Evolutionary conservation across 2,329 filamentous ascomycete genomes (phyloP).

Genomic region (Diaporthe sp.): DNA sequence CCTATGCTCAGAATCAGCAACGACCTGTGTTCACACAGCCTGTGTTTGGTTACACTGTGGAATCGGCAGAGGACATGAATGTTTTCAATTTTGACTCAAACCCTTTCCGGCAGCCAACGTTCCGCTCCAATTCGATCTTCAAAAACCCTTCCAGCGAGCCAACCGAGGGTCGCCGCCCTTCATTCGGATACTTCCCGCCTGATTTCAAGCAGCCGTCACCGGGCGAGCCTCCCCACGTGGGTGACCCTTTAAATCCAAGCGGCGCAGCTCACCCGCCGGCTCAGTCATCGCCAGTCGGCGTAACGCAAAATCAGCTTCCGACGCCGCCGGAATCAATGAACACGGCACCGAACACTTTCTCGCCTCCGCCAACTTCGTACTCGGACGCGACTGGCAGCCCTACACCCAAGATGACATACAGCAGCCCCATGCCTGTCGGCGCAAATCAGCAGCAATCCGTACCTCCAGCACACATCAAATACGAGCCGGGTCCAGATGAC

Average conservation of each 20-base stretch:
- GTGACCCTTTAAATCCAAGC: constrained; percentile 54
- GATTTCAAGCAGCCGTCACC: constrained; percentile 58
- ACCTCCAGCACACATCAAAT: constrained; percentile 43
- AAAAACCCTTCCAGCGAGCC: constrained; percentile 69
- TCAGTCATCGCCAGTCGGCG: constrained; percentile 41
- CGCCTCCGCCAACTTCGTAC: constrained; percentile 52
- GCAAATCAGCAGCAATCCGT: constrained; percentile 38
- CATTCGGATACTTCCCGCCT: constrained; percentile 75
- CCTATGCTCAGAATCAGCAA: constrained; percentile 49
- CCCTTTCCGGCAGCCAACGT: constrained; percentile 64
- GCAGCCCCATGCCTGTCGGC: constrained; percentile 45
- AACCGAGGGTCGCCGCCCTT: constrained; percentile 58
- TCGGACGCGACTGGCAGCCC: constrained; percentile 49
- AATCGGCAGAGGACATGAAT: constrained; percentile 68
- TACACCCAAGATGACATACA: constrained; percentile 51
- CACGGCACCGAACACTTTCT: constrained; percentile 52
- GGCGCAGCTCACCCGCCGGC: constrained; percentile 44
- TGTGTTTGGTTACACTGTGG: constrained; percentile 72
- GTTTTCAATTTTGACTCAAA: constrained; percentile 60
- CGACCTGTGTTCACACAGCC: constrained; percentile 62
- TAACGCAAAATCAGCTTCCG: constrained; percentile 49
- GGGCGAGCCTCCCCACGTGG: constrained; percentile 51
- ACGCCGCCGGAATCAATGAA: constrained; percentile 60
- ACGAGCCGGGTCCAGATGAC: constrained; percentile 43
- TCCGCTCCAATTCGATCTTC: constrained; percentile 78